A percentile compares a stretch with the other conserved stretches of the same genome.
phyloP scores from a whole-genome alignment of 2,329 filamentous ascomycete species.

The Chrysosporium keratinophilum region DNA sequence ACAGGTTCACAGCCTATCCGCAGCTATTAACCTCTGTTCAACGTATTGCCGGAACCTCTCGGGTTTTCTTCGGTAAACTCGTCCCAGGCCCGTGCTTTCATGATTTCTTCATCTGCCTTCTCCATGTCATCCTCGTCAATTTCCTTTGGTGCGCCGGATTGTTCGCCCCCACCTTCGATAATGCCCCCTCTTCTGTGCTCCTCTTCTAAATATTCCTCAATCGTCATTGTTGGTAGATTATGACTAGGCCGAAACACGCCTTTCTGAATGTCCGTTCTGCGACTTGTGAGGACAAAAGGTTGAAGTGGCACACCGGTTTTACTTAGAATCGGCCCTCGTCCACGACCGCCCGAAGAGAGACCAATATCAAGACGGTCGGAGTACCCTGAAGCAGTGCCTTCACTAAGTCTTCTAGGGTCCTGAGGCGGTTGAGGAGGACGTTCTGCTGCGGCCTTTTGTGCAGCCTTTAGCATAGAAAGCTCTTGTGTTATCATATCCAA shows the following conservation, averaged over 20 bases:
- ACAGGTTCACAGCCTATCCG: background rate
- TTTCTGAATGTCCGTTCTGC: conserved; percentile 61
- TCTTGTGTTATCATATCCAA: conserved; percentile 84
- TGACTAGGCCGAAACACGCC: conserved; percentile 86
- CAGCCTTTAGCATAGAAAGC: conserved; percentile 66
- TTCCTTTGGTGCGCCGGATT: conserved; percentile 56
- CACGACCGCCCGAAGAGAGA: conserved; percentile 37
- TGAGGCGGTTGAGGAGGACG: conserved; percentile 26
- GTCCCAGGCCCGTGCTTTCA: conserved; percentile 92
- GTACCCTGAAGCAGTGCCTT: conserved; percentile 46
- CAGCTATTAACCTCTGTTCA: conserved; percentile 38
- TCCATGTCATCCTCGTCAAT: conserved; percentile 83
- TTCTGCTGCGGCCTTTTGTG: conserved; percentile 43
- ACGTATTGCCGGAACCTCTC: conserved; percentile 46
- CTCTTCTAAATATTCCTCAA: conserved; percentile 94
- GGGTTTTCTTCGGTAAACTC: conserved; percentile 87
- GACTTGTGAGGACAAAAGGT: conserved; percentile 77
- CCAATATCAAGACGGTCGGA: conserved; percentile 65
- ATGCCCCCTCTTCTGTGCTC: conserved; percentile 76
- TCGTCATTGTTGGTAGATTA: conserved; percentile 91
- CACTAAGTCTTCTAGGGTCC: conserved; percentile 37
- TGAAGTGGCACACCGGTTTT: conserved; percentile 73
- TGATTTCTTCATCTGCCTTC: conserved; percentile 77
- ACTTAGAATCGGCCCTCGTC: conserved; percentile 62
- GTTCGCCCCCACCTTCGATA: conserved; percentile 78